Evolutionary conservation across 352 stramenopile genomes (phyloP), one percentile per base, ranked within the genome.

Genomic region (Globisporangium cederbergense): DNA sequence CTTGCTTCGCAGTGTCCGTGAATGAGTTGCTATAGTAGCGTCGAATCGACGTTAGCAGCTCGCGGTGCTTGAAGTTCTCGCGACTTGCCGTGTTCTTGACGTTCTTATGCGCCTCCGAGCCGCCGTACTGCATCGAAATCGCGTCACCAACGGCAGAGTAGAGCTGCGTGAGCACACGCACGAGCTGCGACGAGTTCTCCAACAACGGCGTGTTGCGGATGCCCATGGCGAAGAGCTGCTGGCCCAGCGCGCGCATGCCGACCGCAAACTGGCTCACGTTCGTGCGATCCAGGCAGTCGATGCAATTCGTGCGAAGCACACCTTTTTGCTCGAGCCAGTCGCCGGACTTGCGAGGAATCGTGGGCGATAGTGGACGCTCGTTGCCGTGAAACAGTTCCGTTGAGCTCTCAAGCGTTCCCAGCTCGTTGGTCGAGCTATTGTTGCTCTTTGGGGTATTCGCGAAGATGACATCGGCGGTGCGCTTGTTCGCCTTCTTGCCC

Each of bases 1-100:
- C 97, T 79, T 99, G 97, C 75, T 99, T 99, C 5, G 97, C 81
- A 18, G 91, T 96, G 80, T 99, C 98, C 0, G 97, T 99, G 73
- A 99, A 99, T 20, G 97, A 97, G 70, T 99, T 99, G 77, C 93
- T 99, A 75, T 99, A 99, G 77, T 99, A 99, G 34, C 97, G 81
- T 57, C 97, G 85, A 60, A 99, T 99, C 3, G 97, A 99, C 16
- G 97, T 99, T 8, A 99, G 79, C 3, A 99, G 76, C 69, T 99
- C 96, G 62, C 97, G 97, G 58, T 98, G 94, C 77, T 98, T 98
- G 18, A 93, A 89, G 59, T 93, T 96, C 65, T 95, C 86, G 3
- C 80, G 78, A 32, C 75, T 76, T 1, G 78, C 79, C n/a, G 80
- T 91, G 50, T 96, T 97, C 57, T 95, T 95, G 18, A 99, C 96